Evolutionary conservation across 2,329 filamentous ascomycete genomes (phyloP), one percentile per base, ranked within the genome.

Genomic region (Diaporthe citriasiana): DNA sequence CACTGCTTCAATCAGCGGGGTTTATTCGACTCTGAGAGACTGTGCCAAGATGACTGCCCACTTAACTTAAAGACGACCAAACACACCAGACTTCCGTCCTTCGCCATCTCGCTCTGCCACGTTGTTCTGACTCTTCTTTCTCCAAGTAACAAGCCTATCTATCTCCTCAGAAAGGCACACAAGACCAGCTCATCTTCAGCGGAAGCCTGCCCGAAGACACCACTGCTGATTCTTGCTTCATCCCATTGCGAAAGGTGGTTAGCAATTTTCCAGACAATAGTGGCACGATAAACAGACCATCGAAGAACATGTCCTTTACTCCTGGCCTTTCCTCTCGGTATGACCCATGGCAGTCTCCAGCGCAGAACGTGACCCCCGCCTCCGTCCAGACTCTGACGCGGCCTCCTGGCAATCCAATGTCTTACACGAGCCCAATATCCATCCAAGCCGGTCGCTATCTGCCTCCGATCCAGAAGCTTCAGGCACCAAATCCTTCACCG

Each of bases 381-480:
- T 22, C 13, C 12, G 51, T 25, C 5, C 57, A 45, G 12, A 6
- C 57, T 35, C 22, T 35, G 10, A 35, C n/a, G 5, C 22, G 30
- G 1, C n/a, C 50, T 15, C 27, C 42, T 27, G 38, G 10, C 50
- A 25, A 27, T 40, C 50, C 35, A 25, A 47, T 25, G 12, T 19
- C 55, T 12, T 25, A 30, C 30, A 40, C 71, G 42, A 59, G 51
- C 30, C 47, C 60, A n/a, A 40, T 51, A 3, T 45, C 71, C 9
- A n/a, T 40, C n/a, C 38, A 47, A 45, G 42, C 35, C 57, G 25
- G 42, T 47, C 50, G 33, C 45, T 51, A 17, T 42, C 60, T 73
- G 19, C 56, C 53, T 50, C 74, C 74, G 4, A 50, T 71, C 35
- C 65, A 55, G 45, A 42, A 71, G 17, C n/a, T 33, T 17, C 68